Evolutionary conservation across 2,329 filamentous ascomycete genomes (phyloP).

Genomic region (Clonostachys sp.): DNA sequence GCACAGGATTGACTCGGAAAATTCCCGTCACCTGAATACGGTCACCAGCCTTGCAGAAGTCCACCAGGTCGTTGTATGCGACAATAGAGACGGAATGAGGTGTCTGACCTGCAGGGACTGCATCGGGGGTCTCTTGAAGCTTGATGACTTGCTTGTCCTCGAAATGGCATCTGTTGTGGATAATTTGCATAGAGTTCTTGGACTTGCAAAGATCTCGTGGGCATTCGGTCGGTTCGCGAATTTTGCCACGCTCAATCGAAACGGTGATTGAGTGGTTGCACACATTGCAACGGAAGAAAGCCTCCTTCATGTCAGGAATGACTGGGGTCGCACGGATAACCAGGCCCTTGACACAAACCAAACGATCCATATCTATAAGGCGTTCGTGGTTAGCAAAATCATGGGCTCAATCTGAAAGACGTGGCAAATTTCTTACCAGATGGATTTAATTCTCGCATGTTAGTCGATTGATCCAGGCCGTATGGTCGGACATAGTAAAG

Average conservation of each 20-base stretch:
- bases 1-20: conserved; percentile 90
- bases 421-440: conserved; percentile 45
- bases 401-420: neutral
- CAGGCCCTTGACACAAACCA: conserved; percentile 90
- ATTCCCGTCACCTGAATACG: conserved; percentile 94
- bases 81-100: conserved; percentile 96
- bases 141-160: conserved; percentile 99
- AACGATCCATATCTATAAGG: conserved; percentile 79
- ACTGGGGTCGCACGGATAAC: conserved; percentile 95
- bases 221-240: conserved; percentile 88
- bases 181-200: conserved; percentile 95
- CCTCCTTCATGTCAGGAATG: conserved; percentile 98
- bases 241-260: conserved; percentile 91
- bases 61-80: conserved; percentile 93
- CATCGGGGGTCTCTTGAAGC: conserved; percentile 94
- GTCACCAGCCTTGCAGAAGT: conserved; percentile 97
- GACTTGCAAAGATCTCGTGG: conserved; percentile 76
- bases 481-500: conserved; percentile 87
- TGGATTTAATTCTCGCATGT: conserved; percentile 91
- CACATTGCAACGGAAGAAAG: conserved; percentile 92
- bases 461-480: conserved; percentile 80
- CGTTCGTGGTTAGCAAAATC: conserved; percentile 5
- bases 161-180: conserved; percentile 93
- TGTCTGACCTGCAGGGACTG: conserved; percentile 90
- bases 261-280: conserved; percentile 91